These are phyloP conservation scores for Flaveria sonorensis DNA, from an alignment of 129 eudicot species.

Conservation along the genomic window DNA sequence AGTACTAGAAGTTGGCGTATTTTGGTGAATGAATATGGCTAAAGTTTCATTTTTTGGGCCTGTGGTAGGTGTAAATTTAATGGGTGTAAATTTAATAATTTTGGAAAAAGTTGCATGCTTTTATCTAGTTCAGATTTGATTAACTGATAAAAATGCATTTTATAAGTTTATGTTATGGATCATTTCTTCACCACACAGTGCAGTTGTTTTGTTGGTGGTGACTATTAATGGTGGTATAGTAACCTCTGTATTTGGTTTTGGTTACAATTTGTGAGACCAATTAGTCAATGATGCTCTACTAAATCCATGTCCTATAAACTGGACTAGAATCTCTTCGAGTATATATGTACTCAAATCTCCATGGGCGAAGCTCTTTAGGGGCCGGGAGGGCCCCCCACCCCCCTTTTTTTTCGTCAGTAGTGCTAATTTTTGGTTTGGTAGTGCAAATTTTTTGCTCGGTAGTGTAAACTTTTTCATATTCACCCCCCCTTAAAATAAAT, in stretches of 20 bases:
- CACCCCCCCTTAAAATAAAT: too few species aligned
- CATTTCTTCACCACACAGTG: background rate
- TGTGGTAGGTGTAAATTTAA: background rate
- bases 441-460: too few species aligned
- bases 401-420: too few species aligned
- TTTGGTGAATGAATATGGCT: background rate
- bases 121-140: too few species aligned
- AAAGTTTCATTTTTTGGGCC: background rate
- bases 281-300: background rate
- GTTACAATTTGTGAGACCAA: background rate
- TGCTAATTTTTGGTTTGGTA: too few species aligned
- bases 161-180: background rate
- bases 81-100: background rate
- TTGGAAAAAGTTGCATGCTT: background rate
- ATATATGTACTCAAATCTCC: background rate
- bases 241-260: background rate
- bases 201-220: background rate
- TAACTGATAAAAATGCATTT: too few species aligned
- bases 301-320: background rate
- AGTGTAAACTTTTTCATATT: too few species aligned
- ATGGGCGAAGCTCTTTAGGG: too few species aligned
- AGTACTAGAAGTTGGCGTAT: conserved; percentile 26
- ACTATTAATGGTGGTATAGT: background rate
- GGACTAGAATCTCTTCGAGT: background rate
- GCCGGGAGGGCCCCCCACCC: too few species aligned